phyloP scores from a whole-genome alignment of 768 basidiomycete genomes.

The Podaxis mareebaensis region DNA sequence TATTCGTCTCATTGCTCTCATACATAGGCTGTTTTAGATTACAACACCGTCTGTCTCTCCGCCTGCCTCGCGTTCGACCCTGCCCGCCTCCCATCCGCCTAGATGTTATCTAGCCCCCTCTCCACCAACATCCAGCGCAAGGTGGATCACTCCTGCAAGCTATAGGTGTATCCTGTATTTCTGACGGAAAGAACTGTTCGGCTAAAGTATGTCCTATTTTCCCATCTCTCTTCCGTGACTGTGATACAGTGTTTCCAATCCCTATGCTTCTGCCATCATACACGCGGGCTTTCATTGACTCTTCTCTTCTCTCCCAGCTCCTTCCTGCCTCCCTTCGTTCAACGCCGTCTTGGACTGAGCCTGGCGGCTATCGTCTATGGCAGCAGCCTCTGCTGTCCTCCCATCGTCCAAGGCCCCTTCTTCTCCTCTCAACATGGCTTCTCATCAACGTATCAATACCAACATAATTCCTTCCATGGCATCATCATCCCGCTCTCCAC shows the following conservation, averaged over 20 bases:
- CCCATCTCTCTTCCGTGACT: neutral
- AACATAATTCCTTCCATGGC: slow-evolving; percentile 34
- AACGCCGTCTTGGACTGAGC: neutral
- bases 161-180: neutral
- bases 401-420: slow-evolving; percentile 35
- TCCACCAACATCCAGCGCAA: neutral
- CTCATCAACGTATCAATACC: slow-evolving; percentile 38
- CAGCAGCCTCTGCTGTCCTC: slow-evolving; percentile 37
- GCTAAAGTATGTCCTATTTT: slow-evolving; percentile 8
- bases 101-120: neutral
- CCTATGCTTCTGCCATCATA: slow-evolving; percentile 8
- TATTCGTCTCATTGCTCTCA: too few relatives aligned
- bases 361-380: neutral
- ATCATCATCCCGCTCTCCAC: slow-evolving; percentile 45
- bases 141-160: neutral
- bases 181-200: neutral
- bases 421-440: slow-evolving; percentile 48
- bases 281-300: slow-evolving; percentile 1
- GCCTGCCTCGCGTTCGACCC: neutral
- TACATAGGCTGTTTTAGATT: neutral
- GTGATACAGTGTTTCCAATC: slow-evolving; percentile 3
- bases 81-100: neutral
- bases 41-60: neutral
- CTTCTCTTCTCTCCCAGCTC: neutral
- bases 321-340: neutral